Base-by-base conservation (phyloP, 129 eudicot genomes). In the Pittosporum tobira region DNA sequence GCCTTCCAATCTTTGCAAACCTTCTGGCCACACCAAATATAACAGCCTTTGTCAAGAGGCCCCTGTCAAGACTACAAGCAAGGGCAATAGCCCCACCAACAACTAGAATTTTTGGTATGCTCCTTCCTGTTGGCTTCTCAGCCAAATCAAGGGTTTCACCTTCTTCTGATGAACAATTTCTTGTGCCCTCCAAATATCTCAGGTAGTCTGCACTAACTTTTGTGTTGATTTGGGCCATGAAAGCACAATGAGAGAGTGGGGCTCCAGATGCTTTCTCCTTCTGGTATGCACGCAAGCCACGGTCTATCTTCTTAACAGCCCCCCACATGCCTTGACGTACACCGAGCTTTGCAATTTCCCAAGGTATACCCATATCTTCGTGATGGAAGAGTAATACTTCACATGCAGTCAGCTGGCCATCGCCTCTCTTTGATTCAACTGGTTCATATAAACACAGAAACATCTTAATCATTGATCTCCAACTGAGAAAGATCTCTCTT, bases 251-350 rank as follows among this genome's bases (percentile, higher is more conserved):
- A 6, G 96, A 68, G 26, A 81, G 66, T 6, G 88, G 77, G 21
- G 60, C 76, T 4, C 87, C 89, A 0, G 89, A 75, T 4, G 53
- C 64, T 48, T 71, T 66, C 23, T 70, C 73, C 49, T 72, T 84
- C 56, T 84, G 96, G 70, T 84, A 88, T 77, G 87, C 81, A 22
- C 96, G 88, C 42, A 88, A 69, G 26, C 86, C 96, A 15, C 82
- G 94, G 58, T 88, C 96, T 2, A 88, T 88, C 66, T 84, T 88
- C 68, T 76, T 78, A 28, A 88, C 96, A 9, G 96, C 94, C 4
- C 96, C 96, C 96, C 96, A 88, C 96, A 88, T 88, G 19, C 94
- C 96, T 71, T 88, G 94, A 2, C 89, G 74, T 14, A 88, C 74
- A 2, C 96, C 96, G 3, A 88, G 89, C 45, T 88, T 88, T 19